Evolutionary conservation across 768 basidiomycete species (phyloP).

Genomic region (Pholiota molesta): DNA sequence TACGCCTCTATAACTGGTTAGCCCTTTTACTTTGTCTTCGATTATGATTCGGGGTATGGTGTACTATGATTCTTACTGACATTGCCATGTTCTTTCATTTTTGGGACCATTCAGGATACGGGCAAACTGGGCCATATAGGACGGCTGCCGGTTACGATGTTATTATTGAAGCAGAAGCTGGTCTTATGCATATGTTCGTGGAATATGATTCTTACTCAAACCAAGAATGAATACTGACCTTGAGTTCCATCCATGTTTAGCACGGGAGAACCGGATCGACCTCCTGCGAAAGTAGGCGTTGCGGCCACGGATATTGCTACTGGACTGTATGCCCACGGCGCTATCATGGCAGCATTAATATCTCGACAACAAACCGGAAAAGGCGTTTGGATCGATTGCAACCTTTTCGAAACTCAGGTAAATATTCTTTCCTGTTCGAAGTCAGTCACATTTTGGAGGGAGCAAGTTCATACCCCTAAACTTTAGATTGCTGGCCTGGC

Average conservation of each 20-base stretch:
- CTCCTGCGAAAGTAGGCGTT: conserved; percentile 94
- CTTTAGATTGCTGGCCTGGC: conserved; percentile 83
- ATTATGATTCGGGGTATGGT: not conserved
- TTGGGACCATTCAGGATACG: conserved; percentile 34
- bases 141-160: conserved; percentile 89
- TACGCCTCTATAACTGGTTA: conserved; percentile 90
- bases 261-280: conserved; percentile 86
- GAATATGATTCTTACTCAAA: conserved; percentile 4
- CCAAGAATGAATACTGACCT: conserved; percentile 2
- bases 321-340: conserved; percentile 88
- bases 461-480: conserved; percentile 6
- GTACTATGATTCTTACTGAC: not conserved
- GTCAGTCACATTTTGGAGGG: not conserved
- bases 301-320: conserved; percentile 91
- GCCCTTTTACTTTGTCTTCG: conserved; percentile 17
- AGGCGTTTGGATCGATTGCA: conserved; percentile 92
- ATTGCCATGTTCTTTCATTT: not conserved
- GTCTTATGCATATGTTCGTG: conserved; percentile 89
- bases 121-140: conserved; percentile 87
- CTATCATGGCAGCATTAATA: conserved; percentile 88
- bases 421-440: conserved; percentile 12
- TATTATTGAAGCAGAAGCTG: conserved; percentile 86
- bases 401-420: conserved; percentile 90
- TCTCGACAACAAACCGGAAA: conserved; percentile 83
- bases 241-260: conserved; percentile 36